Conservation (phyloP, 1,139 yeast species). For the Pichia inconspicua region DNA sequence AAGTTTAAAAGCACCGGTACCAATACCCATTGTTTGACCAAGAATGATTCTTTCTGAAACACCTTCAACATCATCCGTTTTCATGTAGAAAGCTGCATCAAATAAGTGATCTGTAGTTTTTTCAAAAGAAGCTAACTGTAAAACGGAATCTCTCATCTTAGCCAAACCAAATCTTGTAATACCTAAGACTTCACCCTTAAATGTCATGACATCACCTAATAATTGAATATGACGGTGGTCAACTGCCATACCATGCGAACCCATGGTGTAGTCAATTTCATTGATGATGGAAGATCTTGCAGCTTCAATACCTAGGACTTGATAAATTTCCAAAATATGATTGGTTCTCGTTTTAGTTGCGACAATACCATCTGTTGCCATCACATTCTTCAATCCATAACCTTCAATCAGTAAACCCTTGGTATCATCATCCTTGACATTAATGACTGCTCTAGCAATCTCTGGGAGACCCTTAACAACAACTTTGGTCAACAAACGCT, state of each 20-base stretch:
- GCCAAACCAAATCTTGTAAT: constrained; percentile 96
- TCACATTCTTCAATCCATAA: constrained; percentile 89
- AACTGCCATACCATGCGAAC: constrained; percentile 98
- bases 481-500: constrained; percentile 76
- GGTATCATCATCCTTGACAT: constrained; percentile 78
- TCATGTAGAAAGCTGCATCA: constrained; percentile 97
- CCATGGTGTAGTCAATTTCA: constrained; percentile 96
- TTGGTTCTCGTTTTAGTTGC: constrained; percentile 85
- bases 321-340: constrained; percentile 83
- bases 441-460: constrained; percentile 92
- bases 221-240: constrained; percentile 99
- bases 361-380: constrained; percentile 95
- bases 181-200: constrained; percentile 96
- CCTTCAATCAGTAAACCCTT: constrained; percentile 95
- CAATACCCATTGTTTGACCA: constrained; percentile 96
- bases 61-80: constrained; percentile 92
- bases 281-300: constrained; percentile 88
- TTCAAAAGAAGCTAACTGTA: constrained; percentile 95
- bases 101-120: constrained; percentile 97
- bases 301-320: constrained; percentile 95
- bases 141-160: constrained; percentile 96
- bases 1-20: constrained; percentile 93
- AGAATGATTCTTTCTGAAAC: constrained; percentile 95
- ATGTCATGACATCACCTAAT: constrained; percentile 97
- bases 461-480: constrained; percentile 91